phyloP scores from a whole-genome alignment of 352 stramenopile genomes.

The Pythium periplocum region DNA sequence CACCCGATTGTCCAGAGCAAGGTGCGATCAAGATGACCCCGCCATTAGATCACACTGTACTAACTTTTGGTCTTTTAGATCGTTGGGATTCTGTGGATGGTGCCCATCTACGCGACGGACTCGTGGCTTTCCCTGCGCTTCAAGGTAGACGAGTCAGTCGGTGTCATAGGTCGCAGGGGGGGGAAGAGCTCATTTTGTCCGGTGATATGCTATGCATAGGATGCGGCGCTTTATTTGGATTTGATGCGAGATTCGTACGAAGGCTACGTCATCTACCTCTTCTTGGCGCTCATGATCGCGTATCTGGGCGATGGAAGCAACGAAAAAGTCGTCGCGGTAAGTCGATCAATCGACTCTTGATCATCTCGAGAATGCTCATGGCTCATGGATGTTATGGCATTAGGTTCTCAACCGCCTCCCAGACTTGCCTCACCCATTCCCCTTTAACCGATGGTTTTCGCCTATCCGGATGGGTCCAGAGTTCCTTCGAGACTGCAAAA shows the following conservation, averaged over 20 bases:
- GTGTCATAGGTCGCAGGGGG: background rate
- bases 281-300: conserved; percentile 94
- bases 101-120: conserved; percentile 97
- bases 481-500: conserved; percentile 93
- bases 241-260: conserved; percentile 97
- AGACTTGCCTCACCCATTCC: conserved; percentile 70
- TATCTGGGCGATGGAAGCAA: conserved; percentile 92
- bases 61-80: conserved; percentile 47
- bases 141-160: conserved; percentile 42
- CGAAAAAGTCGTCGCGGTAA: conserved; percentile 60
- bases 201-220: conserved; percentile 8
- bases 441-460: conserved; percentile 54
- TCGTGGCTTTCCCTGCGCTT: conserved; percentile 97
- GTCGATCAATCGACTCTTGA: conserved; percentile 10
- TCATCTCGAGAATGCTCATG: background rate
- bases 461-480: conserved; percentile 76
- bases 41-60: too few relatives aligned
- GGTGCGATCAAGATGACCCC: conserved; percentile 28
- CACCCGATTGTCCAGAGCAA: conserved; percentile 94
- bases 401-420: conserved; percentile 48
- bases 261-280: conserved; percentile 98
- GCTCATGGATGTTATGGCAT: background rate
- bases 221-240: conserved; percentile 87
- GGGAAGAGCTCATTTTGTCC: background rate
- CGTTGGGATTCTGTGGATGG: conserved; percentile 98